Percentiles rank a stretch among this genome's conserved stretches.
Conservation (phyloP, 2,329 filamentous ascomycete genomes). For the Aspergillus chevalieri region DNA sequence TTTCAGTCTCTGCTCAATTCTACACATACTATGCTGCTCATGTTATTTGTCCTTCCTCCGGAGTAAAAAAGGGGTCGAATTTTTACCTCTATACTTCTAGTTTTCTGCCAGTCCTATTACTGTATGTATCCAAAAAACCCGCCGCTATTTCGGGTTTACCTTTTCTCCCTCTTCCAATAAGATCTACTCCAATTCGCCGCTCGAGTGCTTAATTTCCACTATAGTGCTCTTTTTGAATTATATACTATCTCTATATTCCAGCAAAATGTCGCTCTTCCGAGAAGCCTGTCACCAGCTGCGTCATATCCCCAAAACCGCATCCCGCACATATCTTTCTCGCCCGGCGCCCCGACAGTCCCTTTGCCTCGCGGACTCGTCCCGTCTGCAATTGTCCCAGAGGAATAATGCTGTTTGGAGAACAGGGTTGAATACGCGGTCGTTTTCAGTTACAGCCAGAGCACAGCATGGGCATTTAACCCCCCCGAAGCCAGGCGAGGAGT, state of each 20-base stretch:
- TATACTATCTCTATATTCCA: background rate
- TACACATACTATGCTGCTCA: no score
- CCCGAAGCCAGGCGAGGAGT: constrained; percentile 91
- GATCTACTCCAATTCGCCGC: background rate
- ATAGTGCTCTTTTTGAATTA: background rate
- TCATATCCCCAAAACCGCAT: constrained; percentile 53
- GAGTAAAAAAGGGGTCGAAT: no score
- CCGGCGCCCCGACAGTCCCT: constrained; percentile 15
- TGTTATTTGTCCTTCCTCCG: no score
- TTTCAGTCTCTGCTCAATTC: no score
- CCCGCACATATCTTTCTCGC: constrained; percentile 31
- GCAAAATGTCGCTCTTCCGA: constrained; percentile 28
- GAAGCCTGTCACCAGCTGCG: constrained; percentile 28
- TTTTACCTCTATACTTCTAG: no score
- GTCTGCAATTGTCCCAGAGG: constrained; percentile 6
- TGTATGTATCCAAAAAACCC: constrained; percentile 16
- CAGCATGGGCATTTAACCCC: constrained; percentile 74
- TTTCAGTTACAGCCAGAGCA: constrained; percentile 58
- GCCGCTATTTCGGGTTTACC: constrained; percentile 13
- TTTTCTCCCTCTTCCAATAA: background rate
- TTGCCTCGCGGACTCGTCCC: constrained; percentile 10
- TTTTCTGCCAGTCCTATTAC: no score
- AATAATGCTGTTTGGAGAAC: constrained; percentile 3
- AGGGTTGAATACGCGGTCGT: constrained; percentile 40
- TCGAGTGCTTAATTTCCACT: constrained; percentile 1